These are phyloP conservation scores for Pythium apleroticum DNA, from an alignment of 352 stramenopile species.

Conservation along the genomic window DNA sequence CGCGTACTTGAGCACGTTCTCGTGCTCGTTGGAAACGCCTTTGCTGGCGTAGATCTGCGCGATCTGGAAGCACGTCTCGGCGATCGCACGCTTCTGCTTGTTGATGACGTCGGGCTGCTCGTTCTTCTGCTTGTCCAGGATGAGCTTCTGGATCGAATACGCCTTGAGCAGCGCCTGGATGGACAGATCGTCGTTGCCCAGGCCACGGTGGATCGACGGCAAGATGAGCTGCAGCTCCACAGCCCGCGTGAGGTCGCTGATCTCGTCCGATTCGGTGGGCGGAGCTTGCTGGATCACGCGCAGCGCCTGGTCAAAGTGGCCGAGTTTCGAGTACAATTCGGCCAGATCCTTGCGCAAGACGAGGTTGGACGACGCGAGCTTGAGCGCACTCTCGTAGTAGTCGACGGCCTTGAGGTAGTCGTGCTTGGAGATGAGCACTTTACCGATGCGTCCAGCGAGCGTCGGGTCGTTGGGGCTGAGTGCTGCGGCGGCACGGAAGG, in stretches of 20 bases:
- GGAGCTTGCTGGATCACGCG: slow-evolving; percentile 78
- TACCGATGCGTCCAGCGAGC: slow-evolving; percentile 86
- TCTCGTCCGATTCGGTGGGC: slow-evolving; percentile 60
- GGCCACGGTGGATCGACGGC: slow-evolving; percentile 74
- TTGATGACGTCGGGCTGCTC: slow-evolving; percentile 78
- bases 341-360: slow-evolving; percentile 89
- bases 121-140: slow-evolving; percentile 81
- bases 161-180: slow-evolving; percentile 82
- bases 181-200: slow-evolving; percentile 66
- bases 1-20: slow-evolving; percentile 82
- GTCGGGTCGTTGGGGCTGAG: slow-evolving; percentile 67
- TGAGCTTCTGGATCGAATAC: slow-evolving; percentile 81
- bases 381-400: slow-evolving; percentile 92
- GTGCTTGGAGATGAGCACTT: slow-evolving; percentile 91
- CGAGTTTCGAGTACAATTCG: slow-evolving; percentile 87
- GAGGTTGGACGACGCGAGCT: slow-evolving; percentile 71
- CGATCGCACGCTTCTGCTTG: slow-evolving; percentile 70
- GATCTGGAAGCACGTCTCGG: slow-evolving; percentile 85
- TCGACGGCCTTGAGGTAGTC: slow-evolving; percentile 93
- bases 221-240: slow-evolving; percentile 78
- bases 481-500: slow-evolving; percentile 58
- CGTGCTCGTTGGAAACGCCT: slow-evolving; percentile 26
- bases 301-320: slow-evolving; percentile 81
- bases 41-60: slow-evolving; percentile 63
- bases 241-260: slow-evolving; percentile 64